Conservation (phyloP, 1,284 basidiomycete species). For the Tilletia horrida region DNA sequence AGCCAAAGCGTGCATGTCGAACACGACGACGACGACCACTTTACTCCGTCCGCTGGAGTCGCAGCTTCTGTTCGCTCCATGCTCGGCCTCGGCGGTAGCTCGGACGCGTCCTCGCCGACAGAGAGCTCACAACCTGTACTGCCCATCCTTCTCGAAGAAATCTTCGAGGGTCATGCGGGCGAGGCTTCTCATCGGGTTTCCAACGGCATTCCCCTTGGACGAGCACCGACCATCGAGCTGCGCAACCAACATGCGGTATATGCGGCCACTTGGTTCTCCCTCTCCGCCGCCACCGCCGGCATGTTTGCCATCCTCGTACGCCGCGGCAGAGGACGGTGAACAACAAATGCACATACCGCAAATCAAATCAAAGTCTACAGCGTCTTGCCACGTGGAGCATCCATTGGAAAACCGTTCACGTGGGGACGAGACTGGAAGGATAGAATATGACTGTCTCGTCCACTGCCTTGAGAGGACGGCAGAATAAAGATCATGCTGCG, state of each 20-base stretch:
- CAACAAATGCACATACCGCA: not conserved
- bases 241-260: constrained; percentile 94
- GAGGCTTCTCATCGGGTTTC: constrained; percentile 66
- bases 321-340: constrained; percentile 23
- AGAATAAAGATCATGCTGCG: too few species aligned
- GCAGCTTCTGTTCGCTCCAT: constrained; percentile 32
- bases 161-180: constrained; percentile 67
- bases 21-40: constrained; percentile 27
- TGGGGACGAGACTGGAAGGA: too few species aligned
- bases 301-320: constrained; percentile 43
- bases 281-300: constrained; percentile 40
- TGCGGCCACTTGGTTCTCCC: constrained; percentile 79
- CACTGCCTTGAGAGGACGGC: too few species aligned
- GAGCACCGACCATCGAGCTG: constrained; percentile 78
- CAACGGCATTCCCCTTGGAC: constrained; percentile 79
- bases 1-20: not conserved
- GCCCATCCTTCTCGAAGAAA: constrained; percentile 47
- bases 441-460: too few species aligned
- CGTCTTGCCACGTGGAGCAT: too few species aligned
- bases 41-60: constrained; percentile 34
- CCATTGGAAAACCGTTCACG: too few species aligned
- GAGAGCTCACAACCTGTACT: constrained; percentile 28
- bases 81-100: constrained; percentile 21
- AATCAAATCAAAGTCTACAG: constrained; percentile 5
- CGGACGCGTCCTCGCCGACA: too few species aligned